A percentile compares a stretch with the other conserved stretches of the same genome.
phyloP scores from a whole-genome alignment of 1,284 basidiomycete genomes.

The Austropuccinia psidii region DNA sequence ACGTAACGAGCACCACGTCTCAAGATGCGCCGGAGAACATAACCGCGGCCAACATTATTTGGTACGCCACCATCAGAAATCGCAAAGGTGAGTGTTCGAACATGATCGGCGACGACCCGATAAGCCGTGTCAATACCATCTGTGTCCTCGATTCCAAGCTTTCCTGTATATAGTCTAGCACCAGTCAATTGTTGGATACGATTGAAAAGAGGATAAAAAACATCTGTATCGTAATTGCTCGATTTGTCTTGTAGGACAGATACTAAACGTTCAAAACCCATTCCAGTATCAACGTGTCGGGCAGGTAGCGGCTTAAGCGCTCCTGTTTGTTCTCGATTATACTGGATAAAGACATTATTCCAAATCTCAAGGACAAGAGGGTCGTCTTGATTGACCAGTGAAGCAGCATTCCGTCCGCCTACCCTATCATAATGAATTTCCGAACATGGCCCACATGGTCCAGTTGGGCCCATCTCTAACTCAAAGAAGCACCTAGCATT shows the following conservation, averaged over 20 bases:
- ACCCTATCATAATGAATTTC: constrained; percentile 37
- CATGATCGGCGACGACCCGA: constrained; percentile 35
- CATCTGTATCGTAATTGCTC: constrained; percentile 36
- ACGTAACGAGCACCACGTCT: constrained; percentile 65
- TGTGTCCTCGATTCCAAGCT: constrained; percentile 26
- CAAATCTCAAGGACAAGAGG: constrained; percentile 34
- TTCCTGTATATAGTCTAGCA: constrained; percentile 28
- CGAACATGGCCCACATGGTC: constrained; percentile 35
- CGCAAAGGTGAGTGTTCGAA: constrained; percentile 35
- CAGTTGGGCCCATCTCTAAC: constrained; percentile 35
- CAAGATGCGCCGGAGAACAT: constrained; percentile 30
- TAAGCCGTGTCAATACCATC: constrained; percentile 37
- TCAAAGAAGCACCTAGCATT: too few relatives aligned
- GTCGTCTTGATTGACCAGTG: constrained; percentile 34
- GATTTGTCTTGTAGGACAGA: constrained; percentile 33
- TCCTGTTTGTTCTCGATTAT: constrained; percentile 30
- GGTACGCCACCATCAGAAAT: constrained; percentile 36
- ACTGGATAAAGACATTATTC: constrained; percentile 37
- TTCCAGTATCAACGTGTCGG: constrained; percentile 32
- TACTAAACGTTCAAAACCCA: constrained; percentile 34
- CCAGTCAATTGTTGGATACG: constrained; percentile 29
- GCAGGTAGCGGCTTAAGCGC: constrained; percentile 20
- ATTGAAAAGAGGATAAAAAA: constrained; percentile 25
- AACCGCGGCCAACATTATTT: constrained; percentile 34
- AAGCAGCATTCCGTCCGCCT: constrained; percentile 26